Base-by-base conservation (phyloP, 768 basidiomycete genomes). In the Mycena pura region DNA sequence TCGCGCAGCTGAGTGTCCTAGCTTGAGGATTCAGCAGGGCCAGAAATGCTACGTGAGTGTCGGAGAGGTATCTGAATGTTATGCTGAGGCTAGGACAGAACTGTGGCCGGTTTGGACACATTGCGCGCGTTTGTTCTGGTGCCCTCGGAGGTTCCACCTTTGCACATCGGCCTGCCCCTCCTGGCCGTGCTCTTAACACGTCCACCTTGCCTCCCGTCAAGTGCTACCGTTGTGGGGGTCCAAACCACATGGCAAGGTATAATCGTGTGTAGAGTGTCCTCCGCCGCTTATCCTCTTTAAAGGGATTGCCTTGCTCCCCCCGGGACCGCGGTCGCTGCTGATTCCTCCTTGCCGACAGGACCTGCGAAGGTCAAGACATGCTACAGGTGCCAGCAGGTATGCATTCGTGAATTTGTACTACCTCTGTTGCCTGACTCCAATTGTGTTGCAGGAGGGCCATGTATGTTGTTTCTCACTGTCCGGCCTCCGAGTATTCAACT, bases 191-290 rank as follows among this genome's bases (percentile, higher is more conserved):
- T 25, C 77, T 93, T 64, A 91, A 93, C 70, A 89, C 85, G 15
- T 88, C 91, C 21, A 85, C 90, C 46, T 77, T 93, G 47, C 91
- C 91, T 49, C 89, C 91, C 17, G 88, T 95, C 49, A 93, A 91
- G 75, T 96, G 94, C 70, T 95, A 91, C 74, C 87, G 91, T 48
- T 96, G 95, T 70, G 92, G 93, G 44, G 92, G 92, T 27, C 87
- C 90, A 14, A 96, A 95, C 78, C 92, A 93, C 72, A 86, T 92
- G 83, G 92, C 92, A 13, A 87, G 84, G 91, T 91, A 72, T 47
- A 43, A 7, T 15, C 34, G 14, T 47, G 9, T 15, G 63, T 63
- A 46, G 29, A 34, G 53, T 54, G 54, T 39, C 31, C 57, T 49
- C 64, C 44, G 19, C 19, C 1, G 31, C 32, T 45, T 25, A 39